These are phyloP conservation scores for Xylaria polymorpha DNA, from an alignment of 2,329 filamentous ascomycete genomes.

Conservation along the genomic window DNA sequence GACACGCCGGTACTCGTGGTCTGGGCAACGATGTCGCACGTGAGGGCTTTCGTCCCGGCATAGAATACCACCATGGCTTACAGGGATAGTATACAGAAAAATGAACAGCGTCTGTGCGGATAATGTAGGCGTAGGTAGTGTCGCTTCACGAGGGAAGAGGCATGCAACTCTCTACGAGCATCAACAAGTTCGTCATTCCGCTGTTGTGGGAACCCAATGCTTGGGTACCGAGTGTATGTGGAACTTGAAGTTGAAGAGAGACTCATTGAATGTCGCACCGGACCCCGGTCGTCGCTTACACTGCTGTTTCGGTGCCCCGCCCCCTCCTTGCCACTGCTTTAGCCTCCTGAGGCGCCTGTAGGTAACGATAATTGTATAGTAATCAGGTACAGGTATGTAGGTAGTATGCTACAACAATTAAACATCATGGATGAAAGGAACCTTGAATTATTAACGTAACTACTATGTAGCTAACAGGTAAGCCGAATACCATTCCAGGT, in stretches of 20 bases:
- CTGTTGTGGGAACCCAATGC: slow-evolving; percentile 74
- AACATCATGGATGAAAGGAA: background rate
- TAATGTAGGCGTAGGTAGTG: slow-evolving; percentile 54
- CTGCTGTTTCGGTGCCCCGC: background rate
- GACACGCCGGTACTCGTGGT: slow-evolving; percentile 65
- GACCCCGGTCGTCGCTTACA: background rate
- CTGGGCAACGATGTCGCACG: slow-evolving; percentile 72
- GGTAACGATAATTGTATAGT: background rate
- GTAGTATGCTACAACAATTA: background rate
- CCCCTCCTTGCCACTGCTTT: background rate
- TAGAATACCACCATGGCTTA: slow-evolving; percentile 54
- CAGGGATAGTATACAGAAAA: slow-evolving; percentile 75
- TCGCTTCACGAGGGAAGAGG: slow-evolving; percentile 56
- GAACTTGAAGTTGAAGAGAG: slow-evolving; percentile 45
- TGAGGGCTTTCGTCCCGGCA: slow-evolving; percentile 56
- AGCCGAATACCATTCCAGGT: background rate
- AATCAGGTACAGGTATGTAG: background rate
- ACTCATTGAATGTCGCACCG: background rate
- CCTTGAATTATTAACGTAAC: background rate
- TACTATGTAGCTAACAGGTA: background rate
- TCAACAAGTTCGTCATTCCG: slow-evolving; percentile 74
- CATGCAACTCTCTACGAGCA: slow-evolving; percentile 61
- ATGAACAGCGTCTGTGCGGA: slow-evolving; percentile 63
- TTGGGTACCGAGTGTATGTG: slow-evolving; percentile 61
- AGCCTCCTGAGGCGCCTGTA: background rate